A percentile compares a stretch with the other conserved stretches of the same genome.
Evolutionary conservation across 179 eudicot genomes (phyloP).

Genomic region (Nepenthes alata): DNA sequence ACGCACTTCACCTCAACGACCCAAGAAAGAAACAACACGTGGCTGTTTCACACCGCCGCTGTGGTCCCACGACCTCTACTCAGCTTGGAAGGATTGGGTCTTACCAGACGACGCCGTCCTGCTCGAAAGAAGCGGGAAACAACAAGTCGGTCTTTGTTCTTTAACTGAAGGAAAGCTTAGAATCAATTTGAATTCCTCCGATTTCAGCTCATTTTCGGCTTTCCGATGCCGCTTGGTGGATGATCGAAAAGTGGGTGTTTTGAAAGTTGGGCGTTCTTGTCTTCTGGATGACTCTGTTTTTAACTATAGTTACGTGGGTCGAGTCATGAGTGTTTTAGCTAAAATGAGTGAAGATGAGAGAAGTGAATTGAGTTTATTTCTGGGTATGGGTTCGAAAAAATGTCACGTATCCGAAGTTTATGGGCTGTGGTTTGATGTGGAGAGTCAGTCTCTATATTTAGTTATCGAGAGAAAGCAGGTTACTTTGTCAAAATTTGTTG

Average conservation of each 20-base stretch:
- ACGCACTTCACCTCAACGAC: constrained; percentile 3
- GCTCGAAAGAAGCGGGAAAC: constrained; percentile 6
- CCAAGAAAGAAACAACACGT: background rate
- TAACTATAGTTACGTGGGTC: constrained; percentile 40
- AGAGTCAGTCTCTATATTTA: constrained; percentile 34
- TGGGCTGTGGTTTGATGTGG: constrained; percentile 62
- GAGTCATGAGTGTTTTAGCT: constrained; percentile 39
- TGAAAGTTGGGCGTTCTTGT: constrained; percentile 30
- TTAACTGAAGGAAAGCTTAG: constrained; percentile 17
- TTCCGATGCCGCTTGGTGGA: constrained; percentile 21
- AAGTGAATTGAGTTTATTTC: constrained; percentile 27
- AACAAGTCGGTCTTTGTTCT: constrained; percentile 8
- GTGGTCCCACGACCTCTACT: constrained; percentile 42
- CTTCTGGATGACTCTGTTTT: constrained; percentile 16
- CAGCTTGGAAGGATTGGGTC: constrained; percentile 59
- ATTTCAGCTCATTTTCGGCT: constrained; percentile 5
- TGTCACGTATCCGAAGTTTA: constrained; percentile 31
- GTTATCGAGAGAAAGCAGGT: constrained; percentile 34
- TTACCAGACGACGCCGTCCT: constrained; percentile 27
- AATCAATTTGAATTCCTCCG: constrained; percentile 2
- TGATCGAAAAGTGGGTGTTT: constrained; percentile 32
- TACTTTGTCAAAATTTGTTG: constrained; percentile 13
- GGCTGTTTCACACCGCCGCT: constrained; percentile 20
- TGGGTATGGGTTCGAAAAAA: constrained; percentile 19
- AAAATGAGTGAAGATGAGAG: constrained; percentile 36